These are phyloP conservation scores for Inga leiocalycina DNA, from an alignment of 306 rosid species.

Conservation along the genomic window DNA sequence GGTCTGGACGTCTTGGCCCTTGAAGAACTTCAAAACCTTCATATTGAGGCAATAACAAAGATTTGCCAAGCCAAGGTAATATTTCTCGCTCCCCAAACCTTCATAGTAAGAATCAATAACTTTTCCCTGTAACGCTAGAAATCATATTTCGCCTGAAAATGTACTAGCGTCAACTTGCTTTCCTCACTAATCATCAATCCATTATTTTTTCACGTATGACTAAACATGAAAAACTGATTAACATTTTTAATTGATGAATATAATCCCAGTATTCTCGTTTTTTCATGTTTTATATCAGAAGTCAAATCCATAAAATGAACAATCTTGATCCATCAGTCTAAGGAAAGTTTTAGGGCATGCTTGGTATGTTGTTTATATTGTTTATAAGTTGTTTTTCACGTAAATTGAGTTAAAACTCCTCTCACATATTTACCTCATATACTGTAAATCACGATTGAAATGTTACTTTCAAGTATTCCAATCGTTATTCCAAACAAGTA, in stretches of 20 bases:
- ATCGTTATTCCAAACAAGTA: too few species aligned
- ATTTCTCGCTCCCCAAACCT: conserved; percentile 6
- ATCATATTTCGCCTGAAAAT: not conserved
- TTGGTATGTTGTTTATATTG: too few species aligned
- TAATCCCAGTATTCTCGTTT: not conserved
- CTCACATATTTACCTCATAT: too few species aligned
- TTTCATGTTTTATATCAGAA: not conserved
- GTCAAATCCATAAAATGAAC: not conserved
- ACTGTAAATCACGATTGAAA: too few species aligned
- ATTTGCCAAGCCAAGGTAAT: conserved; percentile 77
- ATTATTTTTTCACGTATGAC: not conserved
- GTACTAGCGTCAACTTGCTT: not conserved
- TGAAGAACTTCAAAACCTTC: conserved; percentile 79
- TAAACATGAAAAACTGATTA: not conserved
- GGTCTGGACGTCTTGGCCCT: conserved; percentile 63
- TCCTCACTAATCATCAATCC: not conserved
- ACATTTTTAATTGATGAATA: not conserved
- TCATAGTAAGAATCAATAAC: not conserved
- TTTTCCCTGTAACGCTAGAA: not conserved
- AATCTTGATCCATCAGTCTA: not conserved
- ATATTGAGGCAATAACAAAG: conserved; percentile 75
- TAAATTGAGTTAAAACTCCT: too few species aligned
- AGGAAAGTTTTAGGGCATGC: not conserved
- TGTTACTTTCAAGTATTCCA: too few species aligned
- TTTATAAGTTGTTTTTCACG: too few species aligned